Evolutionary conservation across 164 flowering plant genomes (phyloP), one percentile per base, ranked within the genome.

Genomic region (Umbilicus rupestris): DNA sequence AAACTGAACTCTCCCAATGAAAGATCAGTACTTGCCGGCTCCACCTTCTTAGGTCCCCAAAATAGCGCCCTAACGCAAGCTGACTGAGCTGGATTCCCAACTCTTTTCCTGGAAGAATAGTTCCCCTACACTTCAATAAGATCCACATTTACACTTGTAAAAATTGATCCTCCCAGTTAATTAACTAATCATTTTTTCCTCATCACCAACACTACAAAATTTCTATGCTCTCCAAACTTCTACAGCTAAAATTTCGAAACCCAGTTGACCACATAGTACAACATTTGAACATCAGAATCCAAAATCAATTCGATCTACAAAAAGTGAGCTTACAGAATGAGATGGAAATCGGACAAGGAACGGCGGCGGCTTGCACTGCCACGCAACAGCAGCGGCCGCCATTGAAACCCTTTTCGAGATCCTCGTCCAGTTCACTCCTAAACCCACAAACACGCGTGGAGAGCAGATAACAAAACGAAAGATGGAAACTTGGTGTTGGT

Each of bases 11-110:
- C 76, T 49, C 88, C 86, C 20, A 88, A 76, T 10, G 85, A 79
- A 69, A 72, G 28, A 68, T 77, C 78, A 65, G 67, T 41, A 66
- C 79, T 79, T 57, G 69, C 68, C 24, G 76, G 81, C 71, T 82
- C 79, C 60, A 66, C 74, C 68, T 81, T 85, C 74, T 62, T 87
- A 20, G 87, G 75, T 62, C 86, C 83, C 98, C 98, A 93, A 72
- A 93, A 90, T 10, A 93, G 62, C 3, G 96, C 87, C 67, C 67
- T 75, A 28, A 88, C 70, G 63, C 74, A 78, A 66, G 70, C 67
- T 10, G 67, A 31, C 45, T 58, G 66, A 59, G 42, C 52, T 10
- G 75, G 28, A 30, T 59, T 63, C 41, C 47, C 69, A 59, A 64
- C 28, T 19, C 59, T 39, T 68, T 69, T 66, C 52, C 69, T 26